Base-by-base conservation (phyloP, 2,329 filamentous ascomycete genomes). In the Exophiala phaeomuriformis region DNA sequence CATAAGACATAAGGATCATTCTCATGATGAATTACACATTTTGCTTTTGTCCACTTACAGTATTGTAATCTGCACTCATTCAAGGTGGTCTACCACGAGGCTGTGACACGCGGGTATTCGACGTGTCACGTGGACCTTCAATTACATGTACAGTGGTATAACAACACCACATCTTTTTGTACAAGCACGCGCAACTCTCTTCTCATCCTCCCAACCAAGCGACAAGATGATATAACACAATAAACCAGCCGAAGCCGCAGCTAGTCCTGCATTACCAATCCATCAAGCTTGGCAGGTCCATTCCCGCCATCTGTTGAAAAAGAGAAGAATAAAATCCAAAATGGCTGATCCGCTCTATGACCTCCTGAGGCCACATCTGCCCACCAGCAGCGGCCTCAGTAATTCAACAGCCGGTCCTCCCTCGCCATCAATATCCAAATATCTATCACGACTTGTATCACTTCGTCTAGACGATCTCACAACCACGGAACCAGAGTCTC, bases 311-410 rank as follows among this genome's bases (percentile, higher is more conserved):
- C 19, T 19, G 19, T 19, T 19, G 19, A 19, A 19, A 19, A 19
- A 19, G 19, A 19, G 19, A 19, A 19, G 19, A 19, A 19, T 19
- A 19, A 19, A 19, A 19, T 19, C 19, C 19, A 44, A 40, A 9
- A 86, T 86, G 83, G 77, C 82, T 43, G 87, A 91, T 66, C 76
- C 86, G 10, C 76, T 94, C 37, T 84, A 88, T 64, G 88, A 93
- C 53, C 76, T 93, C 40, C 76, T 93, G 41, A 70, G 74, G 50
- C 81, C 84, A 29, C 79, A 85, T 66, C 73, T 84, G 58, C 67
- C 61, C 57, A 66, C 63, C 53, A 67, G 4, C 39, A 41, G 12
- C 39, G 7, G 5, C 39, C 39, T 27, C 36, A 7, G 4, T 27
- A 5, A 41, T 19, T 19, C 67, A 42, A 67, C 69, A 33, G 32